Conservation (phyloP, 2,329 filamentous ascomycete species). For the Tolypocladium paradoxum region DNA sequence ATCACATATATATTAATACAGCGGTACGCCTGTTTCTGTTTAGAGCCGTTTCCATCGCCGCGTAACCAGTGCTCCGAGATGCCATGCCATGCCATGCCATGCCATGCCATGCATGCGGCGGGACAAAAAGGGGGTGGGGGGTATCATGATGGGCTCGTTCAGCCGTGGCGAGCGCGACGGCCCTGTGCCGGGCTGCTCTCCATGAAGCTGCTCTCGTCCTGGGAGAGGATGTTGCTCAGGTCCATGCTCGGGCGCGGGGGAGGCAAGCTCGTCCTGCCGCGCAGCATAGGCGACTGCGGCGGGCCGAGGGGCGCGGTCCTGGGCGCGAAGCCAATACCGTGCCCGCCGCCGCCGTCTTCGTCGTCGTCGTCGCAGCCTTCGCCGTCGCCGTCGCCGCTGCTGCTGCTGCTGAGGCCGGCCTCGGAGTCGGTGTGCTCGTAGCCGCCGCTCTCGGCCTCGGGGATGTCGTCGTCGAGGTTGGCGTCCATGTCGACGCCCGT, state of each 20-base stretch:
- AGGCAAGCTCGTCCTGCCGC: constrained; percentile 12
- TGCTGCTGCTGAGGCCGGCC: constrained; percentile 45
- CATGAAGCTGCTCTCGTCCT: constrained; percentile 46
- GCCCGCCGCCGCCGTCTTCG: constrained; percentile 8
- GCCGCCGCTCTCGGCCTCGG: constrained; percentile 50
- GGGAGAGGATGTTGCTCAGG: constrained; percentile 43
- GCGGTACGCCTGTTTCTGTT: neutral
- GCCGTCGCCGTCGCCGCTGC: constrained; percentile 25
- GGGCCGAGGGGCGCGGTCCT: constrained; percentile 21
- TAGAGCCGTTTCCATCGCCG: neutral
- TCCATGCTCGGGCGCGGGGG: constrained; percentile 39
- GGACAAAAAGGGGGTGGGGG: no score
- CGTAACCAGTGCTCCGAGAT: no score
- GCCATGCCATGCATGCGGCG: neutral
- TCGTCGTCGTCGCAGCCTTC: constrained; percentile 7
- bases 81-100: neutral
- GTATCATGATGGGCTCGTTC: neutral
- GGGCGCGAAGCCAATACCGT: constrained; percentile 28
- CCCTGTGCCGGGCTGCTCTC: constrained; percentile 40
- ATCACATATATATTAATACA: neutral
- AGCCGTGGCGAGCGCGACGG: constrained; percentile 22
- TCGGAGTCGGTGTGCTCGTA: constrained; percentile 76
- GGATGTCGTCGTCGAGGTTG: constrained; percentile 63
- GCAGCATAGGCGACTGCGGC: constrained; percentile 27
- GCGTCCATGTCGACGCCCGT: constrained; percentile 43